Conservation (phyloP, 2,329 filamentous ascomycete genomes). For the Fusarium cicatricum region DNA sequence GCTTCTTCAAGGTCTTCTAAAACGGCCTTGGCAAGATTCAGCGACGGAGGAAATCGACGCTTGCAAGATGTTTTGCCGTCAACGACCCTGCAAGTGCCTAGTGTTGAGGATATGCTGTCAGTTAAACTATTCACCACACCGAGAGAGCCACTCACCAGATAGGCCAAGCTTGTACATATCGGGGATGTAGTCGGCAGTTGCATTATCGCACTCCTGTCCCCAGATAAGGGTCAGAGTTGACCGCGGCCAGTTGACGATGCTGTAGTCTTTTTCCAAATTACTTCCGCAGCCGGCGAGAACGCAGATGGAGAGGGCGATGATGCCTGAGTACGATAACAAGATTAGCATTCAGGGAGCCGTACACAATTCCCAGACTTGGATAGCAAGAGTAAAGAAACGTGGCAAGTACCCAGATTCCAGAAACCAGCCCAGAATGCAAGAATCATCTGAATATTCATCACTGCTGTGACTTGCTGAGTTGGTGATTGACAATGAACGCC, state of each 20-base stretch:
- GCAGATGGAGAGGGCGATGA: conserved; percentile 30
- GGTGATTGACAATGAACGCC: neutral
- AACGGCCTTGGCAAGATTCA: conserved; percentile 28
- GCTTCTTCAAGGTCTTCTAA: conserved; percentile 18
- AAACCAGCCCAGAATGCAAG: conserved; percentile 7
- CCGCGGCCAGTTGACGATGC: conserved; percentile 32
- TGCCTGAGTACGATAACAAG: neutral
- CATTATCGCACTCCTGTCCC: conserved; percentile 21
- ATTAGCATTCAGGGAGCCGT: neutral
- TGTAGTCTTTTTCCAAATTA: conserved; percentile 24
- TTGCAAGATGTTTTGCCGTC: conserved; percentile 17
- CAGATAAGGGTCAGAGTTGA: conserved; percentile 23
- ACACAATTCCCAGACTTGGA: neutral
- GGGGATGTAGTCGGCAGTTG: conserved; percentile 16
- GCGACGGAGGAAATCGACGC: conserved; percentile 19
- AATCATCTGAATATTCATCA: conserved; percentile 21
- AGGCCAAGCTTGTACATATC: conserved; percentile 26
- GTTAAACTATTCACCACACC: accelerated
- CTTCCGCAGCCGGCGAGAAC: conserved; percentile 27
- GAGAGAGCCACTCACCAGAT: conserved; percentile 5
- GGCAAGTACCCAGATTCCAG: conserved; percentile 19
- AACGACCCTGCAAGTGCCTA: conserved; percentile 23
- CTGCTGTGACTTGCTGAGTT: no score
- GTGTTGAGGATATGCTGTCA: neutral
- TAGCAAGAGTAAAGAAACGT: neutral